A percentile compares a stretch with the other conserved stretches of the same genome.
These are phyloP conservation scores for Dactylonectria estremocensis DNA, from an alignment of 2,329 filamentous ascomycete genomes.

Conservation along the genomic window DNA sequence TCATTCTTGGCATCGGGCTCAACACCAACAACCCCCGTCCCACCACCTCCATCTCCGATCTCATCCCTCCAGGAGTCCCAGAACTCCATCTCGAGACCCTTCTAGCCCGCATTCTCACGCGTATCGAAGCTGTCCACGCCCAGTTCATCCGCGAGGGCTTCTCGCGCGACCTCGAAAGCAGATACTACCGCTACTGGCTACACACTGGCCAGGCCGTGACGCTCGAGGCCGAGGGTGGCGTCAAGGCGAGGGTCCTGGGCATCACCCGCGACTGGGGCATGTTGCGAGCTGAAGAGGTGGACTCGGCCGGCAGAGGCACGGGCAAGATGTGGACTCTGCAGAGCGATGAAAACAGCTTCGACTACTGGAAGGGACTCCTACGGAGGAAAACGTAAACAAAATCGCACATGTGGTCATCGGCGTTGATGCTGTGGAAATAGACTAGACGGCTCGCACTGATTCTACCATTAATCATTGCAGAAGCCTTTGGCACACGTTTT, in stretches of 20 bases:
- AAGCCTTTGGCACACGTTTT: neutral
- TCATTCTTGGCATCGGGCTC: constrained; percentile 88
- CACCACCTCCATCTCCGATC: constrained; percentile 86
- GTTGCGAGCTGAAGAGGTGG: constrained; percentile 86
- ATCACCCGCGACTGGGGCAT: constrained; percentile 95
- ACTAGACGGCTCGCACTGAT: neutral
- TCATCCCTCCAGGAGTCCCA: constrained; percentile 68
- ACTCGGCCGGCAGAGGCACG: constrained; percentile 78
- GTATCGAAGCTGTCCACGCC: constrained; percentile 83
- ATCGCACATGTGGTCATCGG: neutral
- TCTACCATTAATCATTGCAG: neutral
- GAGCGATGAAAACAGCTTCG: constrained; percentile 98
- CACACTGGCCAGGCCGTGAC: constrained; percentile 82
- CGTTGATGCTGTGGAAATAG: neutral
- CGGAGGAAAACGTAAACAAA: constrained; percentile 77
- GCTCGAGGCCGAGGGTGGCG: constrained; percentile 85
- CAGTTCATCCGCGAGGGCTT: constrained; percentile 85
- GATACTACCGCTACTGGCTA: constrained; percentile 89
- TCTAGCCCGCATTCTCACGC: constrained; percentile 83
- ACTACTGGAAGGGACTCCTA: constrained; percentile 92
- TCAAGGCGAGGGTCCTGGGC: constrained; percentile 83
- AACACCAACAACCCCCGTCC: constrained; percentile 89
- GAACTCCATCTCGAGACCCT: constrained; percentile 84
- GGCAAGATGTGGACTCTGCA: constrained; percentile 88
- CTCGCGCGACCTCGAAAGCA: constrained; percentile 77